Evolutionary conservation across 2,329 filamentous ascomycete species (phyloP).

Genomic region (Didymella segeticola): DNA sequence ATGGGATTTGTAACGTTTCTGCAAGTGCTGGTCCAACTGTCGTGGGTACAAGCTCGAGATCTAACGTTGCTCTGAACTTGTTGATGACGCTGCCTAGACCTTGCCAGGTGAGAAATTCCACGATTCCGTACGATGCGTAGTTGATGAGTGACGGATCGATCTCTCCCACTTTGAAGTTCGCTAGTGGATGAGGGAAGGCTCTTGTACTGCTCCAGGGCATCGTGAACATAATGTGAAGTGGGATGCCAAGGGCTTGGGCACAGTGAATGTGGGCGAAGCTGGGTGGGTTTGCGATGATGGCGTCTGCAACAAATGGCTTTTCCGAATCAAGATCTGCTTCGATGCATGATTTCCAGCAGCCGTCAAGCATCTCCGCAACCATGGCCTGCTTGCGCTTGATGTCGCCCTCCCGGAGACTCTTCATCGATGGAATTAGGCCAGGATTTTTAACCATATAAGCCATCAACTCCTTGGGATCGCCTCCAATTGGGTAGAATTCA

Average conservation of each 20-base stretch:
- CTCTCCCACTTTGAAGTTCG: conserved; percentile 50
- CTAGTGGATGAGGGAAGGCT: conserved; percentile 58
- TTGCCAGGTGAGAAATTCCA: conserved; percentile 59
- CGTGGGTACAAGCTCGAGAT: conserved; percentile 49
- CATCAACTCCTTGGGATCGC: conserved; percentile 52
- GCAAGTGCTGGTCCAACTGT: conserved; percentile 48
- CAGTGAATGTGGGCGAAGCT: conserved; percentile 78
- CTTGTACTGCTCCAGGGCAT: conserved; percentile 59
- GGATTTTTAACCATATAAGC: conserved; percentile 59
- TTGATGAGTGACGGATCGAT: conserved; percentile 48
- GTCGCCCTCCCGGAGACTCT: conserved; percentile 34
- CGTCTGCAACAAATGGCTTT: conserved; percentile 77
- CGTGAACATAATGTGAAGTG: conserved; percentile 85
- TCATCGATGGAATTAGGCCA: conserved; percentile 44
- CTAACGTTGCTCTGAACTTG: conserved; percentile 49
- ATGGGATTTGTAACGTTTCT: conserved; percentile 49
- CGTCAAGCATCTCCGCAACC: conserved; percentile 36
- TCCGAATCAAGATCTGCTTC: conserved; percentile 44
- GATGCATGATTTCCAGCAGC: conserved; percentile 45
- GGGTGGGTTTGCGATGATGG: conserved; percentile 79
- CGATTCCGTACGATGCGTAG: conserved; percentile 54
- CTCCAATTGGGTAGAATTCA: conserved; percentile 47
- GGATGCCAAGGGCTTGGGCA: conserved; percentile 74
- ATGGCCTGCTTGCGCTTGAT: conserved; percentile 41
- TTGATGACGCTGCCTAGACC: conserved; percentile 57